Evolutionary conservation across 768 basidiomycete genomes (phyloP).

Genomic region (Mycena albidolilacea): DNA sequence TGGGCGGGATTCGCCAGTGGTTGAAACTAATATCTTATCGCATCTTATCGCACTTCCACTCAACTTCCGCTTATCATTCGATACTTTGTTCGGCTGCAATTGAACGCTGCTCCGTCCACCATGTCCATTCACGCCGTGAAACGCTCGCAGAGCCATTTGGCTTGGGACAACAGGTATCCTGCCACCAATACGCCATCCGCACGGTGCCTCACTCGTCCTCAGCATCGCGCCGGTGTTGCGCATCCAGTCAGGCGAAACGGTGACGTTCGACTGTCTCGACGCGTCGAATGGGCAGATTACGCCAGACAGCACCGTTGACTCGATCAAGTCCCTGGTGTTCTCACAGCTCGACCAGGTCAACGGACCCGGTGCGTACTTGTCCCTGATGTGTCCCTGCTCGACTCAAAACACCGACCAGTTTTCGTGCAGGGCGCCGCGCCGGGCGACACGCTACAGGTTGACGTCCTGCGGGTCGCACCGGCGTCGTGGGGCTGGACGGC

Average conservation of each 20-base stretch:
- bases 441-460: constrained; percentile 73
- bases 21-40: not conserved
- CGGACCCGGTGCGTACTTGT: constrained; percentile 53
- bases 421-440: constrained; percentile 66
- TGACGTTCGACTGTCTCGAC: constrained; percentile 75
- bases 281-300: constrained; percentile 74
- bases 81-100: constrained; percentile 6
- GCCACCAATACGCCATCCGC: not conserved
- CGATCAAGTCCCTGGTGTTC: constrained; percentile 60
- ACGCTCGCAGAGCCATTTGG: constrained; percentile 66
- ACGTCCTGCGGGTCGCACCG: constrained; percentile 66
- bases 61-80: not conserved
- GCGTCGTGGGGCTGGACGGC: constrained; percentile 78
- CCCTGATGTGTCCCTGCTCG: too few species aligned
- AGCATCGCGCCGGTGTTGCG: constrained; percentile 68
- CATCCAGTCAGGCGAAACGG: constrained; percentile 66
- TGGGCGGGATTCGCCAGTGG: constrained; percentile 23
- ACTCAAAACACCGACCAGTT: constrained; percentile 40
- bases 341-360: constrained; percentile 70
- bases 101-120: constrained; percentile 11
- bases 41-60: not conserved
- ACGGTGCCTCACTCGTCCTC: not conserved
- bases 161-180: constrained; percentile 72
- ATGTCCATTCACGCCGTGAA: constrained; percentile 70
- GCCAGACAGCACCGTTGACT: constrained; percentile 52